Conservation (phyloP, 2,329 filamentous ascomycete genomes). For the Penicillium sp. region DNA sequence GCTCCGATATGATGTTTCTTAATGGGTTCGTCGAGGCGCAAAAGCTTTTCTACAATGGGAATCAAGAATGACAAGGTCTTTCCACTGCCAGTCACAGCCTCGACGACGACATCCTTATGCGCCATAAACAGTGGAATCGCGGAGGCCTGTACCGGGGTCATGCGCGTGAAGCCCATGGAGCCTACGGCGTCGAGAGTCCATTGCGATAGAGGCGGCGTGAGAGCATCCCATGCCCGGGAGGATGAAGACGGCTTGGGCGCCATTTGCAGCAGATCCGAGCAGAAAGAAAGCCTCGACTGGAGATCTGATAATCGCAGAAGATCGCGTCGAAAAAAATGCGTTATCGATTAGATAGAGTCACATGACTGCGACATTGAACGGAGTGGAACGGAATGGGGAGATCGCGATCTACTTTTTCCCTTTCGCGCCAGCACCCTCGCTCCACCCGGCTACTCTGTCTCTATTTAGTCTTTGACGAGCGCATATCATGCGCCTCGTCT, state of each 20-base stretch:
- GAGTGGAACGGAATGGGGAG: slow-evolving; percentile 12
- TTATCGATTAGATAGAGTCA: slow-evolving; percentile 36
- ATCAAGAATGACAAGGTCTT: slow-evolving; percentile 86
- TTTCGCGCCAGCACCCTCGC: slow-evolving; percentile 7
- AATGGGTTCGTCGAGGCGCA: slow-evolving; percentile 73
- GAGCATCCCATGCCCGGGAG: slow-evolving; percentile 61
- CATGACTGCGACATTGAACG: slow-evolving; percentile 23
- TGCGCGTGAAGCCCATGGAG: slow-evolving; percentile 77
- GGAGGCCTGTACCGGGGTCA: slow-evolving; percentile 93
- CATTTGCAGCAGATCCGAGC: slow-evolving; percentile 17
- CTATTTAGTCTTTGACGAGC: not conserved
- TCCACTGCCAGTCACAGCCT: slow-evolving; percentile 86
- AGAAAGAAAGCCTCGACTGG: not conserved
- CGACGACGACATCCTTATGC: slow-evolving; percentile 89
- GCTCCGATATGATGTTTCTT: slow-evolving; percentile 87
- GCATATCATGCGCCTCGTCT: slow-evolving; percentile 8
- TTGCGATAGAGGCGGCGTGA: slow-evolving; percentile 67
- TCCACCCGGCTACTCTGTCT: not conserved
- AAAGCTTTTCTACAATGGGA: slow-evolving; percentile 73
- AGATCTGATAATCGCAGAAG: slow-evolving; percentile 5
- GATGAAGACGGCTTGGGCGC: slow-evolving; percentile 45
- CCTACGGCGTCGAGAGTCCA: slow-evolving; percentile 83
- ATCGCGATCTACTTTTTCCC: slow-evolving; percentile 14
- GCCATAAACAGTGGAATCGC: slow-evolving; percentile 82
- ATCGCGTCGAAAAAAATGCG: slow-evolving; percentile 16